Evolutionary conservation across 2,329 filamentous ascomycete genomes (phyloP).

Genomic region (Ceratocystis destructans): DNA sequence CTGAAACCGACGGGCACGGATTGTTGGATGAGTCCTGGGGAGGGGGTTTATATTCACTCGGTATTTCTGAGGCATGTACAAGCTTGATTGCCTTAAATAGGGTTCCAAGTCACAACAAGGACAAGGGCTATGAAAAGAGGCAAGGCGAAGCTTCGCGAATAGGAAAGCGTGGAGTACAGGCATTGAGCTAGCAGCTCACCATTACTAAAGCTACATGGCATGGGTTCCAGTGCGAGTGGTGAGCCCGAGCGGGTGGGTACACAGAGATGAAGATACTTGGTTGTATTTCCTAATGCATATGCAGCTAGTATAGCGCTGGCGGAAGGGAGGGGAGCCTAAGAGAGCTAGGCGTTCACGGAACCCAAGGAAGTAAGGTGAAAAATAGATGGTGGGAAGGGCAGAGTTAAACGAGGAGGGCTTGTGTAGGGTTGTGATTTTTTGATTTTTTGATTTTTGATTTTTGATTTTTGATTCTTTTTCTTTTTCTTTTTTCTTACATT

Average conservation of each 20-base stretch:
- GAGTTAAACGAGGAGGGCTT: neutral
- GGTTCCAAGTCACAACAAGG: neutral
- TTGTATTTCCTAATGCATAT: neutral
- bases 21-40: neutral
- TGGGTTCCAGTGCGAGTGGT: neutral
- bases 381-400: neutral
- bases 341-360: neutral
- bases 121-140: neutral
- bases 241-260: neutral
- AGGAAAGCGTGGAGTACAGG: neutral
- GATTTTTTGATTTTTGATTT: no score
- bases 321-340: neutral
- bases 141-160: neutral
- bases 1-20: neutral
- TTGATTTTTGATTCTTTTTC: no score
- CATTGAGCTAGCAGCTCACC: no score
- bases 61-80: neutral
- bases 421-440: neutral
- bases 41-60: neutral
- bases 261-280: neutral
- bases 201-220: neutral
- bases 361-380: neutral
- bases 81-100: neutral
- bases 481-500: neutral
- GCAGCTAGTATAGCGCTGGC: neutral